phyloP scores from a whole-genome alignment of 2,329 filamentous ascomycete species.

The Ascochyta viciae-villosae region DNA sequence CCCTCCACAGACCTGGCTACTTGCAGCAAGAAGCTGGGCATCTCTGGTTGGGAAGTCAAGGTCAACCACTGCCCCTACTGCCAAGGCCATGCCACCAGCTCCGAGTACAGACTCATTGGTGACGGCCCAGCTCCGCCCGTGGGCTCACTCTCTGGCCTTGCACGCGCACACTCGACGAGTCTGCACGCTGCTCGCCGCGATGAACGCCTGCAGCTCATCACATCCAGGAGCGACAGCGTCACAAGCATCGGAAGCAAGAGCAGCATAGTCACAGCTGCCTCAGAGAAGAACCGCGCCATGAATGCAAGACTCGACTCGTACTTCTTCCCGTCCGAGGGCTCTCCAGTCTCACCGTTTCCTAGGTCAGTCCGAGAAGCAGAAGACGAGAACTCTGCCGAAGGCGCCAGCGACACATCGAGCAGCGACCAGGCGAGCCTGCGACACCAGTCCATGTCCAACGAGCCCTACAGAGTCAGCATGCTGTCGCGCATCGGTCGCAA shows the following conservation, averaged over 20 bases:
- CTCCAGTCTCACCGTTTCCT: constrained; percentile 35
- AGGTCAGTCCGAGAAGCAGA: constrained; percentile 37
- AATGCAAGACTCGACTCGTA: constrained; percentile 50
- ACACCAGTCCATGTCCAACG: constrained; percentile 40
- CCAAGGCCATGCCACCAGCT: constrained; percentile 47
- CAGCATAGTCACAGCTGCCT: constrained; percentile 43
- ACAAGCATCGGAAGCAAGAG: constrained; percentile 44
- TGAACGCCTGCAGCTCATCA: constrained; percentile 46
- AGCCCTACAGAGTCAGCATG: constrained; percentile 40
- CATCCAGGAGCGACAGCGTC: constrained; percentile 45
- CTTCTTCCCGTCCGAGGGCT: constrained; percentile 40
- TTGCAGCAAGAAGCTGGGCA: constrained; percentile 53
- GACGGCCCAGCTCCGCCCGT: constrained; percentile 48
- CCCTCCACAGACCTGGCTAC: constrained; percentile 55
- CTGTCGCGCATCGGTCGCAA: constrained; percentile 44
- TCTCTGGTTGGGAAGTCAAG: constrained; percentile 60
- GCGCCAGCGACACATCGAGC: constrained; percentile 47
- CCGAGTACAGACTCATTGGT: constrained; percentile 57
- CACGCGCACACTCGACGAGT: constrained; percentile 49
- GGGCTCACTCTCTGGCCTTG: constrained; percentile 50
- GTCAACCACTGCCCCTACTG: constrained; percentile 58
- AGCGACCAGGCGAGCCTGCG: constrained; percentile 39
- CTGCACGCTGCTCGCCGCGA: constrained; percentile 48
- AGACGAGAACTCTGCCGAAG: constrained; percentile 37
- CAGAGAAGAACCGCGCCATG: constrained; percentile 51